A percentile compares a stretch with the other conserved stretches of the same genome.
Conservation (phyloP, 495 filamentous ascomycete genomes). For the Penicillium pancosmium region DNA sequence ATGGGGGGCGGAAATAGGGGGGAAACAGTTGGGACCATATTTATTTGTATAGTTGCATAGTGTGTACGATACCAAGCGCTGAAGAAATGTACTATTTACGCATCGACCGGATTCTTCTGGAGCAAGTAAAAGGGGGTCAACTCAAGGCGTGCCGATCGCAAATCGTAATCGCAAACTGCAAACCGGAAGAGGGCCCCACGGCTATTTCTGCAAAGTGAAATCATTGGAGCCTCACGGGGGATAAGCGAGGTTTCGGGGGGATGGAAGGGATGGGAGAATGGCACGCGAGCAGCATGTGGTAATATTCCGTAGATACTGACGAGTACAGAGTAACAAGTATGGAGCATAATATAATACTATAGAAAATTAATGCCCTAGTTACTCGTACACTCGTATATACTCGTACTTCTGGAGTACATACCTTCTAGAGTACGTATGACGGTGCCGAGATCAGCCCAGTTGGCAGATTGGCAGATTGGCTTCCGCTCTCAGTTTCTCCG, state of each 20-base stretch:
- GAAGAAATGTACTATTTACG: constrained; percentile 8
- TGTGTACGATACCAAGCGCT: constrained; percentile 18
- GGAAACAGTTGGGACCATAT: not conserved
- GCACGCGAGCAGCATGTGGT: too few relatives aligned
- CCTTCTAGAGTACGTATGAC: not conserved
- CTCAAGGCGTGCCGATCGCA: constrained; percentile 25
- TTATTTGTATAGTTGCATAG: constrained; percentile 2
- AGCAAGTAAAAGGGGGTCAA: constrained; percentile 12
- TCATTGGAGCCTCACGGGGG: constrained; percentile 17
- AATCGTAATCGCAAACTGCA: too few relatives aligned
- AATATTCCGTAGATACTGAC: too few relatives aligned
- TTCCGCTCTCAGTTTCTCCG: constrained; percentile 30
- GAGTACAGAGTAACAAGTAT: not conserved
- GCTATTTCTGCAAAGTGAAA: constrained; percentile 20
- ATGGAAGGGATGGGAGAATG: too few relatives aligned
- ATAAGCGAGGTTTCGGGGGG: not conserved
- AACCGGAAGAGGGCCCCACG: constrained; percentile 20
- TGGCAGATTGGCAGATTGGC: constrained; percentile 17
- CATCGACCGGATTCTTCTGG: not conserved
- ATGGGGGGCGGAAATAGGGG: not conserved
- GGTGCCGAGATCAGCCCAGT: constrained; percentile 21
- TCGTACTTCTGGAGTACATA: too few relatives aligned
- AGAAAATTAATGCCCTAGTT: too few relatives aligned
- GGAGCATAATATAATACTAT: not conserved
- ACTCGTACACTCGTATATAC: too few relatives aligned